These are phyloP conservation scores for Solanum pimpinellifolium DNA, from an alignment of 257 asterid genomes.

Conservation along the genomic window DNA sequence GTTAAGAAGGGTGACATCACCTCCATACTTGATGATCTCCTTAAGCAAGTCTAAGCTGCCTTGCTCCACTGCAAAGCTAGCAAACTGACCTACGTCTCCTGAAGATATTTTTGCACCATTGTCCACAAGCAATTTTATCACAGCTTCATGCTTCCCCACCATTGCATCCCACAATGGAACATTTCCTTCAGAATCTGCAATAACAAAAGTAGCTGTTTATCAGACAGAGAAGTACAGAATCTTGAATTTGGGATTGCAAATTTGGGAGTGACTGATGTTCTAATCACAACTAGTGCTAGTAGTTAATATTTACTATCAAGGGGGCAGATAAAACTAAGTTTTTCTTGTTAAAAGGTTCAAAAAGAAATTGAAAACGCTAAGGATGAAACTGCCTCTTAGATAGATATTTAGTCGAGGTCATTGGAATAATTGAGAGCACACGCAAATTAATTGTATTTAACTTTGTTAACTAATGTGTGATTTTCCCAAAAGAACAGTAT, in stretches of 20 bases:
- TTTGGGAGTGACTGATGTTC: not conserved
- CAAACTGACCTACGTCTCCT: conserved; percentile 53
- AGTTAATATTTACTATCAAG: not conserved
- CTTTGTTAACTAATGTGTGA: not conserved
- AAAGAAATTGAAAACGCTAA: not conserved
- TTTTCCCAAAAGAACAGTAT: not conserved
- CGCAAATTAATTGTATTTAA: not conserved
- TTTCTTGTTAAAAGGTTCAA: not conserved
- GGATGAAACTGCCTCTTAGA: not conserved
- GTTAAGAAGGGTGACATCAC: conserved; percentile 43
- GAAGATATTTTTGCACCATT: conserved; percentile 52
- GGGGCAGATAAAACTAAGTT: not conserved
- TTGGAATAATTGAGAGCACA: not conserved
- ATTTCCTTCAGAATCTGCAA: conserved; percentile 41
- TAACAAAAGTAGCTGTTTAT: not conserved
- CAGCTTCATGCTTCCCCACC: conserved; percentile 33
- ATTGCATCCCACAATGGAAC: conserved; percentile 84
- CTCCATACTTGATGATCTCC: conserved; percentile 40
- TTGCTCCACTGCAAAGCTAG: conserved; percentile 56
- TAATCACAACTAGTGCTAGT: not conserved
- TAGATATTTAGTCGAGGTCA: not conserved
- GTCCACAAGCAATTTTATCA: conserved; percentile 35
- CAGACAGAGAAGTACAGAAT: not conserved
- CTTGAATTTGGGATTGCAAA: not conserved
- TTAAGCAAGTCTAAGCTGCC: conserved; percentile 43